A percentile compares a stretch with the other conserved stretches of the same genome.
phyloP scores from a whole-genome alignment of 768 basidiomycete genomes.

The Psilocybe tampanensis region DNA sequence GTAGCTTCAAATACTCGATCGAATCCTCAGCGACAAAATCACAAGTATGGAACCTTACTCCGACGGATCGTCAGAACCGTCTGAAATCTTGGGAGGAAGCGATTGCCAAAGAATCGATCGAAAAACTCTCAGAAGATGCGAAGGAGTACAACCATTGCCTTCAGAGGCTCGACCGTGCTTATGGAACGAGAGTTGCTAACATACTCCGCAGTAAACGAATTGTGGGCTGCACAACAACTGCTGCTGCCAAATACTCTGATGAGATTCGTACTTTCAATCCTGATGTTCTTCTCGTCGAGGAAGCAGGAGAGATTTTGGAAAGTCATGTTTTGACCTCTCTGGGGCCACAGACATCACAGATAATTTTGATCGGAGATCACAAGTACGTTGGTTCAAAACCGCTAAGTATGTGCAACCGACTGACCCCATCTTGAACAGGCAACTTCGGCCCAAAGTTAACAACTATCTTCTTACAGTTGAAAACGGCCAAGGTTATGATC shows the following conservation, averaged over 20 bases:
- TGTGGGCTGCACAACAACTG: slow-evolving; percentile 72
- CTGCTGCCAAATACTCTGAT: slow-evolving; percentile 59
- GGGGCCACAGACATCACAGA: slow-evolving; percentile 43
- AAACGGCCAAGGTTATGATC: slow-evolving; percentile 65
- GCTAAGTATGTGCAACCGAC: background rate
- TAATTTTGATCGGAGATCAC: slow-evolving; percentile 75
- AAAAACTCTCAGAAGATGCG: background rate
- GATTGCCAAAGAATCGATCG: slow-evolving; percentile 1
- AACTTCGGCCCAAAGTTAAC: slow-evolving; percentile 74
- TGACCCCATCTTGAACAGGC: slow-evolving; percentile 37
- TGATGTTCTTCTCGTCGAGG: slow-evolving; percentile 64
- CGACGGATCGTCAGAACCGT: background rate
- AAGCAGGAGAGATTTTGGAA: slow-evolving; percentile 74
- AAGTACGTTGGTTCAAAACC: slow-evolving; percentile 45
- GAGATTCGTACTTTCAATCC: slow-evolving; percentile 49
- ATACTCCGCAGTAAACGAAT: slow-evolving; percentile 51
- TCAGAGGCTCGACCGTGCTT: slow-evolving; percentile 7
- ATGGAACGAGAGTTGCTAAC: slow-evolving; percentile 21
- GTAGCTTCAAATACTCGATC: slow-evolving; percentile 5
- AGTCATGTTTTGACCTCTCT: slow-evolving; percentile 66
- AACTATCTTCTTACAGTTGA: slow-evolving; percentile 67
- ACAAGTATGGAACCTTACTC: slow-evolving; percentile 17
- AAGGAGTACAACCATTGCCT: slow-evolving; percentile 8
- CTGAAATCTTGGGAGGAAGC: slow-evolving; percentile 6
- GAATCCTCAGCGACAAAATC: slow-evolving; percentile 25